Evolutionary conservation across 352 stramenopile genomes (phyloP).

Genomic region (Ophiocytium majus): DNA sequence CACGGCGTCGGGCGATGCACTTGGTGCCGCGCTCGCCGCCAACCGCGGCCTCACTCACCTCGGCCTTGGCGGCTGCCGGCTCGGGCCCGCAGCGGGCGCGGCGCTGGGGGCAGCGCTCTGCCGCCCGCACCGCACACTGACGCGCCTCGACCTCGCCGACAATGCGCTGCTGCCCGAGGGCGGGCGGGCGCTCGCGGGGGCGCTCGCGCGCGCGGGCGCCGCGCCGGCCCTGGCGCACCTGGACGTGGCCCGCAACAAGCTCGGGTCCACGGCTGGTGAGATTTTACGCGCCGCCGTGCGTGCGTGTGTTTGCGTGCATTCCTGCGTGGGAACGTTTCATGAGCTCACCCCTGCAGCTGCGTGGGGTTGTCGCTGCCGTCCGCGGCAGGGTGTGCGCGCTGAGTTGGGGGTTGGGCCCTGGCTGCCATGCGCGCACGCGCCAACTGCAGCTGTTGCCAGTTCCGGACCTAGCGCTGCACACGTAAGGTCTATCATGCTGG

Average conservation of each 20-base stretch:
- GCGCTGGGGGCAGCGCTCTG: not conserved
- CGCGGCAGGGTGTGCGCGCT: too few species aligned
- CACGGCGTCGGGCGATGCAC: not conserved
- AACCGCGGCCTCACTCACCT: not conserved
- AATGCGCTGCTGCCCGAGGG: slow-evolving; percentile 51
- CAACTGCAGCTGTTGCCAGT: too few species aligned
- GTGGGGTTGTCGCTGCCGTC: too few species aligned
- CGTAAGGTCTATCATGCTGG: too few species aligned
- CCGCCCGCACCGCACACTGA: slow-evolving; percentile 9
- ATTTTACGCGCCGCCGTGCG: not conserved
- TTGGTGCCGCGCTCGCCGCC: not conserved
- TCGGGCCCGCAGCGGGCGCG: not conserved
- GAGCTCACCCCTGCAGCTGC: too few species aligned
- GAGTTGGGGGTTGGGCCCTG: too few species aligned
- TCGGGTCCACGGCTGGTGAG: slow-evolving; percentile 35
- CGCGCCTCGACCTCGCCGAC: slow-evolving; percentile 43
- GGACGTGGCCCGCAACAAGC: slow-evolving; percentile 52
- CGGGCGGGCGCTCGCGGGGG: slow-evolving; percentile 51
- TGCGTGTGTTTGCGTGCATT: too few species aligned
- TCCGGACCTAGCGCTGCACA: too few species aligned
- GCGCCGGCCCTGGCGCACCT: slow-evolving; percentile 51
- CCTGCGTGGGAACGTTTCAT: too few species aligned
- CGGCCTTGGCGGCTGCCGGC: not conserved
- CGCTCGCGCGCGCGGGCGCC: not conserved
- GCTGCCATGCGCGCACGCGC: too few species aligned